These are phyloP conservation scores for Penicillium argentinense DNA, from an alignment of 495 filamentous ascomycete genomes.

Conservation along the genomic window DNA sequence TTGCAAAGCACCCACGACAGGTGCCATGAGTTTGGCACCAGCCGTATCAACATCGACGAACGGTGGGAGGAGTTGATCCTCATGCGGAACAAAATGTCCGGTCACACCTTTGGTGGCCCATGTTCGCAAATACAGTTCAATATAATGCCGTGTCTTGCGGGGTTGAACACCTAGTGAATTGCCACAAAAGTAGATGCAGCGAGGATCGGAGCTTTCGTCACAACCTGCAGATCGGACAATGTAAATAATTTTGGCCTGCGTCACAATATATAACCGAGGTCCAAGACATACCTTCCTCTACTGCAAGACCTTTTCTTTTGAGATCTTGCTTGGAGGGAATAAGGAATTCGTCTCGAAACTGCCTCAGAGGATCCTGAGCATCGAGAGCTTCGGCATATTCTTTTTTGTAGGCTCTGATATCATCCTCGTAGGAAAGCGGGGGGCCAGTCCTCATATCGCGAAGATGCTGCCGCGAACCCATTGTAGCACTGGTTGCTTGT, in stretches of 20 bases:
- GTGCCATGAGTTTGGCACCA: constrained; percentile 70
- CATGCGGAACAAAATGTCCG: constrained; percentile 85
- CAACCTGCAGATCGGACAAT: constrained; percentile 16
- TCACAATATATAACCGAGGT: neutral
- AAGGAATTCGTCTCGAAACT: constrained; percentile 74
- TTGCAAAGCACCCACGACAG: constrained; percentile 77
- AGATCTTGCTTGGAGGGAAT: constrained; percentile 81
- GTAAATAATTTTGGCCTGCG: neutral
- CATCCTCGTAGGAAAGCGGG: constrained; percentile 38
- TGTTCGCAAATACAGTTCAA: constrained; percentile 75
- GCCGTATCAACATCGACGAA: constrained; percentile 80
- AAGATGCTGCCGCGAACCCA: constrained; percentile 35
- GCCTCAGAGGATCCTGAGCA: constrained; percentile 62
- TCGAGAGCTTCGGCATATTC: constrained; percentile 69
- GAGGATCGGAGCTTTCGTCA: constrained; percentile 37
- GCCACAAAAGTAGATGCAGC: constrained; percentile 88
- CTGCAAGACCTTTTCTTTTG: constrained; percentile 59
- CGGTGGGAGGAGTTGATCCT: constrained; percentile 69
- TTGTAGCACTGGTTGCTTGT: too few species aligned
- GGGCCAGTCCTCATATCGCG: constrained; percentile 28
- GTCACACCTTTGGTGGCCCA: constrained; percentile 94
- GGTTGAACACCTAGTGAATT: constrained; percentile 95
- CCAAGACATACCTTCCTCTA: constrained; percentile 31
- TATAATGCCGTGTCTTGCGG: constrained; percentile 62
- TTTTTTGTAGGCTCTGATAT: constrained; percentile 39